Conservation (phyloP, 2,329 filamentous ascomycete species). For the Fusarium sp. region DNA sequence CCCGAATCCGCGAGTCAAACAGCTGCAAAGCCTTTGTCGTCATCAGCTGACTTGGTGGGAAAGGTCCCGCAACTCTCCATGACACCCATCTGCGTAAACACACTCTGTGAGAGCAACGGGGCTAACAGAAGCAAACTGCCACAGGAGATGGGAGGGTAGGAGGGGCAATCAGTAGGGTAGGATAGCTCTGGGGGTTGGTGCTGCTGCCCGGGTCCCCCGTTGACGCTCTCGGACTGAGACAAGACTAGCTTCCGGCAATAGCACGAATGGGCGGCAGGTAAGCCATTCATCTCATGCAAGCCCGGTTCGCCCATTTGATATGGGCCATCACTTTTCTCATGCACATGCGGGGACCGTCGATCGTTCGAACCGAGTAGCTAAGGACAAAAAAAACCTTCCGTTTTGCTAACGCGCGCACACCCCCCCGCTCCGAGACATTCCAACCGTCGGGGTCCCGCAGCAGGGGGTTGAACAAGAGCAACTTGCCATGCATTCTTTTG, state of each 20-base stretch:
- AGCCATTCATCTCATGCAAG: conserved; percentile 1
- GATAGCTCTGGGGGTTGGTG: not conserved
- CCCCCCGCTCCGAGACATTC: conserved; percentile 30
- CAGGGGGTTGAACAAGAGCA: not conserved
- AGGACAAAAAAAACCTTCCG: conserved; percentile 21
- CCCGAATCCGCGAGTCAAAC: not conserved
- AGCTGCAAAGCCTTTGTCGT: conserved; percentile 11
- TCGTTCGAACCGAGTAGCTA: not conserved
- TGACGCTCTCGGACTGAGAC: not conserved
- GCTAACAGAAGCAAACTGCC: not conserved
- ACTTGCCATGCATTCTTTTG: conserved; percentile 31
- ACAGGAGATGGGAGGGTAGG: not conserved
- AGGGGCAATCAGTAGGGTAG: too few relatives aligned
- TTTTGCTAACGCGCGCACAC: conserved; percentile 4
- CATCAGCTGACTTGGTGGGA: not conserved
- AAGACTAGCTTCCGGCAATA: conserved; percentile 1
- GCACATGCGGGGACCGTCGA: conserved; percentile 16
- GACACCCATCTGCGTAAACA: conserved; percentile 3
- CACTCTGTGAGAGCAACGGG: not conserved
- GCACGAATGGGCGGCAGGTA: not conserved
- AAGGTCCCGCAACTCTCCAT: conserved; percentile 3
- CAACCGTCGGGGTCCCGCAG: conserved; percentile 16
- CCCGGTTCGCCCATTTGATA: conserved; percentile 1
- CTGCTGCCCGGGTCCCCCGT: not conserved
- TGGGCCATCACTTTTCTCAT: not conserved